phyloP scores from a whole-genome alignment of 108 stramenopile genomes.

The Bacterosira constricta region DNA sequence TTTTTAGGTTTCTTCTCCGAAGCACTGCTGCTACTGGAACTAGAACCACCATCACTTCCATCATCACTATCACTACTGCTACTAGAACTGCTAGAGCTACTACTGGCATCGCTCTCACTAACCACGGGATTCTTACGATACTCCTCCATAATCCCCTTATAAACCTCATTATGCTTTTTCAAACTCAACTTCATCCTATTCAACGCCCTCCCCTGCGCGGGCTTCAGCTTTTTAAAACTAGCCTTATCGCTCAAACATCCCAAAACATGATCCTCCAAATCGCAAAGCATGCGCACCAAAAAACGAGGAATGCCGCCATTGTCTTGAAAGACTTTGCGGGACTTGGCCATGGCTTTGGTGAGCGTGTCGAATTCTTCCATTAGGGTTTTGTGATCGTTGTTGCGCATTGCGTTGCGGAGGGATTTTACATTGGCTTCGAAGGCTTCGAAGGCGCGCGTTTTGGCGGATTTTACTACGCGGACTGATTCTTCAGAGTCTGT shows the following conservation, averaged over 20 bases:
- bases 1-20: constrained; percentile 48
- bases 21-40: constrained; percentile 36
- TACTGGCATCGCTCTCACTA: constrained; percentile 23
- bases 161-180: constrained; percentile 93
- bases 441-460: constrained; percentile 89
- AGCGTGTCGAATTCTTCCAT: constrained; percentile 87
- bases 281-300: constrained; percentile 79
- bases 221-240: constrained; percentile 91
- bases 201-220: constrained; percentile 88
- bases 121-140: constrained; percentile 81
- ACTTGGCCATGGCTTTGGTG: constrained; percentile 89
- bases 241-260: constrained; percentile 89
- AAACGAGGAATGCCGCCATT: constrained; percentile 86
- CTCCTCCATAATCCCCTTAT: constrained; percentile 74
- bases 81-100: constrained; percentile 23
- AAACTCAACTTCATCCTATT: constrained; percentile 95
- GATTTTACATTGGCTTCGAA: constrained; percentile 73
- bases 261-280: constrained; percentile 89
- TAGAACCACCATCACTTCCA: constrained; percentile 23
- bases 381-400: constrained; percentile 69
- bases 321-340: constrained; percentile 57
- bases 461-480: constrained; percentile 94
- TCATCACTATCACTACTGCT: constrained; percentile 41
- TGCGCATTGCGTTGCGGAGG: constrained; percentile 88
- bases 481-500: constrained; percentile 88